These are phyloP conservation scores for Paulownia fortunei DNA, from an alignment of 257 asterid genomes.

Conservation along the genomic window DNA sequence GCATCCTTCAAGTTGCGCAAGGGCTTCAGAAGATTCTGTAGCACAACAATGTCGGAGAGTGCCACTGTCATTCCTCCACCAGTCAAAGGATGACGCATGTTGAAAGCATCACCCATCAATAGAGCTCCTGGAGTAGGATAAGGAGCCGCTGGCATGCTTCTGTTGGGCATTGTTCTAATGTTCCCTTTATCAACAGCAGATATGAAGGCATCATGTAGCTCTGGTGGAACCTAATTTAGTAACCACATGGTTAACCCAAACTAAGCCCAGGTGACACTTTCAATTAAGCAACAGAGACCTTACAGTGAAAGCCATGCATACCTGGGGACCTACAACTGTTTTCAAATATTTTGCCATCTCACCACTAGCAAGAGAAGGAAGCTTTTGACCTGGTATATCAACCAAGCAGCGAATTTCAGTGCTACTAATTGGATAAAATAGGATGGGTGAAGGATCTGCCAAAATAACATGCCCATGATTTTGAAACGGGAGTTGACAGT, in stretches of 20 bases:
- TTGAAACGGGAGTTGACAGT: conserved; percentile 53
- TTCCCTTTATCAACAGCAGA: conserved; percentile 53
- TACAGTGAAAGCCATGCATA: background rate
- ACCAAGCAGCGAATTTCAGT: no score
- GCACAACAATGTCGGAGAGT: conserved; percentile 57
- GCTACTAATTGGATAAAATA: no score
- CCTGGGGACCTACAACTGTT: conserved; percentile 60
- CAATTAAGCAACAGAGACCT: background rate
- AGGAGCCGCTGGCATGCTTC: conserved; percentile 67
- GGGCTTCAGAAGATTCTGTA: conserved; percentile 52
- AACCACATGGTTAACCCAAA: background rate
- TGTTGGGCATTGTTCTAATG: conserved; percentile 59
- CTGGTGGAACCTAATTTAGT: conserved; percentile 49
- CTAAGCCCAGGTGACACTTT: background rate
- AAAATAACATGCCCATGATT: conserved; percentile 62
- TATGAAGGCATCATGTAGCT: conserved; percentile 51
- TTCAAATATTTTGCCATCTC: conserved; percentile 60
- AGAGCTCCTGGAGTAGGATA: conserved; percentile 58
- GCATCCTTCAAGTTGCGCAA: conserved; percentile 50
- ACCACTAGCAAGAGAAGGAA: conserved; percentile 61
- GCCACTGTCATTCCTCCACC: conserved; percentile 74
- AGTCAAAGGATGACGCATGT: conserved; percentile 71
- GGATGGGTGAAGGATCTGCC: conserved; percentile 60
- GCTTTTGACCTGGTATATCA: conserved; percentile 64
- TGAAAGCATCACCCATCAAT: conserved; percentile 61